Evolutionary conservation across 371 early-diverging fungal genomes (phyloP).

Genomic region (Parasitella parasitica): DNA sequence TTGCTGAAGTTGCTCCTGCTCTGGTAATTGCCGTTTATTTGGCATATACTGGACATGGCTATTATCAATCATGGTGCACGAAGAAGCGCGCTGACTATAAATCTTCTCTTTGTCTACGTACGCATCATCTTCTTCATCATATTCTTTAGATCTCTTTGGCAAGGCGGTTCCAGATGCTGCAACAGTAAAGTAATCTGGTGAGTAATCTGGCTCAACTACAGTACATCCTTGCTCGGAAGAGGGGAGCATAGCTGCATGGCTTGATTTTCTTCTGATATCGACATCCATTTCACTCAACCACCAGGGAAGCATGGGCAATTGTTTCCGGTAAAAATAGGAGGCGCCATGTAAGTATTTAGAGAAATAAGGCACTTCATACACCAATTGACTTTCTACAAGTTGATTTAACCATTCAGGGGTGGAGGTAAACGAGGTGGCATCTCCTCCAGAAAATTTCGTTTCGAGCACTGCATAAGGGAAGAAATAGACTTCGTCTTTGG

Average conservation of each 20-base stretch:
- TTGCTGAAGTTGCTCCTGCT: background rate
- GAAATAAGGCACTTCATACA: conserved; percentile 96
- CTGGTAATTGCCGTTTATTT: too few species aligned
- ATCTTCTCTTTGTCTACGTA: background rate
- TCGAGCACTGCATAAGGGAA: conserved; percentile 97
- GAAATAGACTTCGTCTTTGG: conserved; percentile 44
- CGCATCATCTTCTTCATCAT: background rate
- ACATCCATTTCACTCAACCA: conserved; percentile 89
- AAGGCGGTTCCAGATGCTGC: background rate
- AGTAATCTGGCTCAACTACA: background rate
- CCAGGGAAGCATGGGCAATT: conserved; percentile 89
- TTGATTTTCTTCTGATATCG: conserved; percentile 71
- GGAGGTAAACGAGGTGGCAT: conserved; percentile 32
- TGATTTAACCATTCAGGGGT: conserved; percentile 87
- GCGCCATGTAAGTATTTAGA: conserved; percentile 95
- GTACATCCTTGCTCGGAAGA: background rate
- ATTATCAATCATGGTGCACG: background rate
- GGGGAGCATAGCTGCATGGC: background rate
- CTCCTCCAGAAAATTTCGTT: conserved; percentile 79
- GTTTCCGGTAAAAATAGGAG: conserved; percentile 74
- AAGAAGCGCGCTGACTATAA: background rate
- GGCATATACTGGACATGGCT: background rate
- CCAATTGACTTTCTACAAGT: conserved; percentile 77
- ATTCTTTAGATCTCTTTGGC: background rate
- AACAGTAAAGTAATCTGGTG: background rate